phyloP scores from a whole-genome alignment of 2,329 filamentous ascomycete species.

The Phialophora macrospora region DNA sequence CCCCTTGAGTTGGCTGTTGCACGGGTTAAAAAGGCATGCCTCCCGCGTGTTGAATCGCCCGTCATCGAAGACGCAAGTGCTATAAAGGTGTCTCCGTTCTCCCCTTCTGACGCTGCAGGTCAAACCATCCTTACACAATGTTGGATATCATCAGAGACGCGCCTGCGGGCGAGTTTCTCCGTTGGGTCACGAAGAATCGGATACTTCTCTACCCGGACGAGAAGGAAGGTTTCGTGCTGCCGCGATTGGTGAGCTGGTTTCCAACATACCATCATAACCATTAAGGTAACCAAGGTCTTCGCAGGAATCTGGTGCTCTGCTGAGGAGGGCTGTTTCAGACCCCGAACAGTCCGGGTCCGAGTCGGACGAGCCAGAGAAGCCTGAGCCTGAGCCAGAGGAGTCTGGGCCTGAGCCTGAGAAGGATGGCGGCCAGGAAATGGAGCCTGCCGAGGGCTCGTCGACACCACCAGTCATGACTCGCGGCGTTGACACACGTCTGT shows the following conservation, averaged over 20 bases:
- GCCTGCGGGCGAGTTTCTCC: constrained; percentile 52
- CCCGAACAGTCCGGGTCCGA: constrained; percentile 2
- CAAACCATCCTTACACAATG: constrained; percentile 3
- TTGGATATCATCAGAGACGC: constrained; percentile 47
- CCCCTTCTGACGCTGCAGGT: not conserved
- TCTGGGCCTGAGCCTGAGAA: not conserved
- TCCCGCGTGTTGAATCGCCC: not conserved
- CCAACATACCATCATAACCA: not conserved
- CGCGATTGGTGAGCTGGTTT: constrained; percentile 21
- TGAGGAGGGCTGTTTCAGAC: not conserved
- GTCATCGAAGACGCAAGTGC: not conserved
- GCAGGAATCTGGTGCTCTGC: constrained; percentile 2
- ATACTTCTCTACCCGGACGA: constrained; percentile 54
- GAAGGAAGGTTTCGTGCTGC: constrained; percentile 40
- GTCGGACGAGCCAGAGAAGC: not conserved
- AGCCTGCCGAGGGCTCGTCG: not conserved
- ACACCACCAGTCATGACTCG: not conserved
- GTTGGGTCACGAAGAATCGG: constrained; percentile 49
- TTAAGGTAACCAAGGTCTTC: not conserved
- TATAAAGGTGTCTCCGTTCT: not conserved
- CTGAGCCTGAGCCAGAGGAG: not conserved
- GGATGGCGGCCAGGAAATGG: not conserved
- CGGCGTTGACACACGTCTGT: not conserved
- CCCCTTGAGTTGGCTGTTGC: not conserved
- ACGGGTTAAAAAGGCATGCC: not conserved